Percentiles rank a stretch among this genome's conserved stretches.
phyloP scores from a whole-genome alignment of 2,329 filamentous ascomycete species.

The Didymella pomorum region DNA sequence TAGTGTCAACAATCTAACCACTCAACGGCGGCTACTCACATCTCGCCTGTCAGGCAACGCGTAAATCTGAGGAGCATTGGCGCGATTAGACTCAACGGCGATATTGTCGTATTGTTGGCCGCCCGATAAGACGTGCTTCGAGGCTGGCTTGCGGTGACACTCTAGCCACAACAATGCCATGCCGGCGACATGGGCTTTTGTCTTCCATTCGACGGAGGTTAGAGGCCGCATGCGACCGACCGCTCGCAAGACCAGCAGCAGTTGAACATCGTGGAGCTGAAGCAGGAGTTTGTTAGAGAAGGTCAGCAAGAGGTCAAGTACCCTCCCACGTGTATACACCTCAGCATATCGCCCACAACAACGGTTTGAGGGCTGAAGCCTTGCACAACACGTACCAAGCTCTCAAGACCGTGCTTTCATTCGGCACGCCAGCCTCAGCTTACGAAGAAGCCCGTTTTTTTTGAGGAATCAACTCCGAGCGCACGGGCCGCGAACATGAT shows the following conservation, averaged over 20 bases:
- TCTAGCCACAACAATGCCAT: conserved; percentile 9
- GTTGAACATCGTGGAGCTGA: neutral
- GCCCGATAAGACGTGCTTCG: neutral
- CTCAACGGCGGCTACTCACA: neutral
- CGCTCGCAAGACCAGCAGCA: neutral
- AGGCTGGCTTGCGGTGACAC: neutral
- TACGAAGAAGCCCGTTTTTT: too few relatives aligned
- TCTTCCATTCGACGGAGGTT: neutral
- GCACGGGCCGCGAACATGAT: too few relatives aligned
- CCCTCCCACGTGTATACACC: neutral
- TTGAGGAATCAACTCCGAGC: too few relatives aligned
- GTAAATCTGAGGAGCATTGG: neutral
- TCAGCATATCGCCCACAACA: neutral
- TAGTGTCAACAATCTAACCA: neutral
- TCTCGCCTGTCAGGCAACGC: neutral
- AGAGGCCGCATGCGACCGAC: neutral
- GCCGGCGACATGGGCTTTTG: neutral
- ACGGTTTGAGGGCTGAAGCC: neutral
- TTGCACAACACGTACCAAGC: conserved; percentile 6
- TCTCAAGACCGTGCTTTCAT: neutral
- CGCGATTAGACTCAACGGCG: neutral
- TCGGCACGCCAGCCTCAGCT: conserved; percentile 5
- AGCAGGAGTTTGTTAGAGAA: neutral
- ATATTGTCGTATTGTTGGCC: neutral
- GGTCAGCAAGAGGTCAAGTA: neutral